phyloP scores from a whole-genome alignment of 352 stramenopile species.

The Pythium aphanidermatum region DNA sequence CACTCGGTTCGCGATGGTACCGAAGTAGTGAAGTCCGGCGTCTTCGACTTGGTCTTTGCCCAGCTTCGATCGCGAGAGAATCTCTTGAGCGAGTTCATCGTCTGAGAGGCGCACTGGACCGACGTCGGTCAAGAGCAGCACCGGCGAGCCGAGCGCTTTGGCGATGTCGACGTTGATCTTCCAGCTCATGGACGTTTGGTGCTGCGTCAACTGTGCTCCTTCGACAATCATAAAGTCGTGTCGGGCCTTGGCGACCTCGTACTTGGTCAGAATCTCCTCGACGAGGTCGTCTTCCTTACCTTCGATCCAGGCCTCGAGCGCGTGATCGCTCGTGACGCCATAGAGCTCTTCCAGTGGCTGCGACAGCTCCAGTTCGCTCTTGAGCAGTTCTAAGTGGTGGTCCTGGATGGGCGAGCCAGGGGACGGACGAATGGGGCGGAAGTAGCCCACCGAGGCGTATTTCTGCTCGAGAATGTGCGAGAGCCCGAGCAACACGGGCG shows the following conservation, averaged over 20 bases:
- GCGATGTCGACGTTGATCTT: slow-evolving; percentile 77
- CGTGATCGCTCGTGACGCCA: slow-evolving; percentile 49
- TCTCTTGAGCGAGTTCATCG: slow-evolving; percentile 36
- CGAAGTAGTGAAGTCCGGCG: slow-evolving; percentile 57
- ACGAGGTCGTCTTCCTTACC: slow-evolving; percentile 63
- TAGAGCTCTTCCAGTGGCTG: slow-evolving; percentile 41
- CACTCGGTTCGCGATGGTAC: slow-evolving; percentile 73
- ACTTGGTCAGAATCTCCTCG: slow-evolving; percentile 61
- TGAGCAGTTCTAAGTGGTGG: slow-evolving; percentile 68
- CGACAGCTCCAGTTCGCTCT: slow-evolving; percentile 45
- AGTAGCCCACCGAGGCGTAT: slow-evolving; percentile 66
- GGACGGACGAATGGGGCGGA: slow-evolving; percentile 61
- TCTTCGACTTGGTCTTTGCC: slow-evolving; percentile 56
- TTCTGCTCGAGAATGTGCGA: slow-evolving; percentile 70
- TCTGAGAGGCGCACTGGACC: slow-evolving; percentile 19
- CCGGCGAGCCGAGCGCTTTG: slow-evolving; percentile 53
- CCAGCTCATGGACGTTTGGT: slow-evolving; percentile 71
- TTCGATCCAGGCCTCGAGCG: slow-evolving; percentile 42
- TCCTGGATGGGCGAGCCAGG: slow-evolving; percentile 25
- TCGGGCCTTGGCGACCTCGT: slow-evolving; percentile 38
- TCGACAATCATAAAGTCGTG: slow-evolving; percentile 86
- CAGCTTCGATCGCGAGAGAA: slow-evolving; percentile 43
- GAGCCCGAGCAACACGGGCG: slow-evolving; percentile 62
- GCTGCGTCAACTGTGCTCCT: slow-evolving; percentile 51
- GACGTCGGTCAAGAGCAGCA: slow-evolving; percentile 62